Conservation (phyloP, 768 basidiomycete species). For the Lentinula boryana region DNA sequence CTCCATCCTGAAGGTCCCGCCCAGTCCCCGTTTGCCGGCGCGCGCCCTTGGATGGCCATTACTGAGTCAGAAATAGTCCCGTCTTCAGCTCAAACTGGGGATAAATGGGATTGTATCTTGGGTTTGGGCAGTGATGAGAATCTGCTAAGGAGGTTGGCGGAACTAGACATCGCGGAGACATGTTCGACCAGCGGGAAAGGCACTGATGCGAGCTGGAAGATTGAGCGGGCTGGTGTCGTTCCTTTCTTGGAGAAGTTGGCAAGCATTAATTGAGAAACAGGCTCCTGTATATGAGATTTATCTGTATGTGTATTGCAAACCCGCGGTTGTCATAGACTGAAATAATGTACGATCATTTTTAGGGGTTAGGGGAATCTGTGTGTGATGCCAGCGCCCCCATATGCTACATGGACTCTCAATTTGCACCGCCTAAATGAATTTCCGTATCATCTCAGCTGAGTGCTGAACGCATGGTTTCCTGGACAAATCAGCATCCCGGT, state of each 20-base stretch:
- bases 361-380: too few species aligned
- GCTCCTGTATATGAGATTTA: too few species aligned
- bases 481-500: too few species aligned
- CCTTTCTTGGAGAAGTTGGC: slow-evolving; percentile 8
- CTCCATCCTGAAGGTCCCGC: slow-evolving; percentile 58
- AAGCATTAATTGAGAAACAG: too few species aligned
- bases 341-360: too few species aligned
- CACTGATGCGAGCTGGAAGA: slow-evolving; percentile 75
- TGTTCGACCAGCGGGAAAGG: slow-evolving; percentile 64
- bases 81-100: slow-evolving; percentile 9
- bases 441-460: too few species aligned
- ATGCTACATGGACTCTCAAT: too few species aligned
- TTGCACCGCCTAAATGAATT: too few species aligned
- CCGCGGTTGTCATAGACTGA: too few species aligned
- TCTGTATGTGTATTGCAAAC: too few species aligned
- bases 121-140: slow-evolving; percentile 75
- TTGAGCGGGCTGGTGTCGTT: slow-evolving; percentile 29
- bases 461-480: too few species aligned
- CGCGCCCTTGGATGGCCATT: slow-evolving; percentile 29
- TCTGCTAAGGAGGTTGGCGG: slow-evolving; percentile 67
- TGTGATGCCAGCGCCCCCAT: too few species aligned
- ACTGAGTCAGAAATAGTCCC: background rate
- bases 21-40: slow-evolving; percentile 27
- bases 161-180: slow-evolving; percentile 68
- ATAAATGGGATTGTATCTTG: slow-evolving; percentile 53